phyloP scores from a whole-genome alignment of 23 red algal genomes.

The Chondrus crispus region DNA sequence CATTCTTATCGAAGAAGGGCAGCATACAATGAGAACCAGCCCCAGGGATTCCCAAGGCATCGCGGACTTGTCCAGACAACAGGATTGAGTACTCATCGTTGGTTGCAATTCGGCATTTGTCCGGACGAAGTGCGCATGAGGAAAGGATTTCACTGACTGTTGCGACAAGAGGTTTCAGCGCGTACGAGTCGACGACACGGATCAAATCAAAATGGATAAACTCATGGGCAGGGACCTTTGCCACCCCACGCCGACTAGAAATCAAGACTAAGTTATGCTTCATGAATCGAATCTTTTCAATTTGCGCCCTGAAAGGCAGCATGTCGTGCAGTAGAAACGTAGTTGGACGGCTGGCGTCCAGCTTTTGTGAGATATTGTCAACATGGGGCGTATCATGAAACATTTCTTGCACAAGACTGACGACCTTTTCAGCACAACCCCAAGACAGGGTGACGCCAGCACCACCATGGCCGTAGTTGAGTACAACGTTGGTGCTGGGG shows the following conservation, averaged over 20 bases:
- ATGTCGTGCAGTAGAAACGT: not conserved
- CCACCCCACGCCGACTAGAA: not conserved
- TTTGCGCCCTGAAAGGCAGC: not conserved
- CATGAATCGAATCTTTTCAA: not conserved
- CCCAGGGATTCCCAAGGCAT: not conserved
- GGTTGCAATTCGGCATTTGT: not conserved
- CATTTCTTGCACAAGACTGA: slow-evolving; percentile 31
- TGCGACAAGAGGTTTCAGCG: not conserved
- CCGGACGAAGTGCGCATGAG: not conserved
- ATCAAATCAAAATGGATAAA: not conserved
- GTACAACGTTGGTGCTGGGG: slow-evolving; percentile 32
- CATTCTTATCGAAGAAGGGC: not conserved
- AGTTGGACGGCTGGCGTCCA: not conserved
- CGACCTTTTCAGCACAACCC: slow-evolving; percentile 75
- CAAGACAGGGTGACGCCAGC: slow-evolving; percentile 84
- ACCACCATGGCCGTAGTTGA: slow-evolving; percentile 91
- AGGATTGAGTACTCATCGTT: not conserved
- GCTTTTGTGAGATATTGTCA: not conserved
- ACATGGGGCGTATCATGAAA: too few species aligned
- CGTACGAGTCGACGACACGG: not conserved
- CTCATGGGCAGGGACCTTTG: not conserved
- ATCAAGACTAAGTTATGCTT: not conserved
- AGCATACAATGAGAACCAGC: not conserved
- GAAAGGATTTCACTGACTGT: not conserved
- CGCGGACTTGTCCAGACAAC: not conserved